Conservation (phyloP, 164 flowering plant genomes). For the Kalanchoe fedtschenkoi region DNA sequence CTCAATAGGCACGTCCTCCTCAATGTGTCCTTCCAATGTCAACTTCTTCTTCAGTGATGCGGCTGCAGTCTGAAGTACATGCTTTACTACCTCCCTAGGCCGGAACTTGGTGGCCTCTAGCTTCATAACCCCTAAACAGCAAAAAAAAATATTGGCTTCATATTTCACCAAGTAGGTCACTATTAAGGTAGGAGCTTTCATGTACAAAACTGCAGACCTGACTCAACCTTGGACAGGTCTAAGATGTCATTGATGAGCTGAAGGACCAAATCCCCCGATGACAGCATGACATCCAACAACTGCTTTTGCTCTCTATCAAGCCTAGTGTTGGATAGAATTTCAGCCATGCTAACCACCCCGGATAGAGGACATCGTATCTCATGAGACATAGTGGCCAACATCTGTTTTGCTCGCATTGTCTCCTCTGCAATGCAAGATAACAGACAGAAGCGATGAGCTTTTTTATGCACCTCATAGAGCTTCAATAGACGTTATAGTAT, state of each 20-base stretch:
- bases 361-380: constrained; percentile 94
- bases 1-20: constrained; percentile 83
- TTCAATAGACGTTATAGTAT: no score
- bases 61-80: constrained; percentile 95
- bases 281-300: constrained; percentile 75
- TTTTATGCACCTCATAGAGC: no score
- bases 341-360: constrained; percentile 93
- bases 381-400: constrained; percentile 98
- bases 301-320: constrained; percentile 72
- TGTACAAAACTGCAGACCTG: no score
- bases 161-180: neutral
- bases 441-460: no score
- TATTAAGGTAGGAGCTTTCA: constrained; percentile 8
- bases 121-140: constrained; percentile 72
- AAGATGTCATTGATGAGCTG: constrained; percentile 94
- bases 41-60: constrained; percentile 72
- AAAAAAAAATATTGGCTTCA: no score
- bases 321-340: constrained; percentile 65
- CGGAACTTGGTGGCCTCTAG: constrained; percentile 90
- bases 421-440: no score
- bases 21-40: constrained; percentile 71
- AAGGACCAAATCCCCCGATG: constrained; percentile 89
- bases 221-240: constrained; percentile 96
- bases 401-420: constrained; percentile 95
- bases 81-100: constrained; percentile 92